Conservation (phyloP, 1,139 yeast species). For the Kodamaea sp. region DNA sequence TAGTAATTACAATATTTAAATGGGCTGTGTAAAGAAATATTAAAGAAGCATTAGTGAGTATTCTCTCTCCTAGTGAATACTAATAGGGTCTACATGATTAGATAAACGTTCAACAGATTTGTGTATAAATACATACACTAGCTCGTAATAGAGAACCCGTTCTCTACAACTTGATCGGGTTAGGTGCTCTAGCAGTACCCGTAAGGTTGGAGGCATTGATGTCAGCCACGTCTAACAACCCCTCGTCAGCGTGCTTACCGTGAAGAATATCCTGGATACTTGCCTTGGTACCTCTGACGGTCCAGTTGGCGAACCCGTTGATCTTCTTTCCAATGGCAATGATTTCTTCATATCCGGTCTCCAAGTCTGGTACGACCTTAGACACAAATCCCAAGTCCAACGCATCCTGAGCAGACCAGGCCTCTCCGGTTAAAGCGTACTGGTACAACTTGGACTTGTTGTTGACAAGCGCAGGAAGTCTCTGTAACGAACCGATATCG, state of each 20-base stretch:
- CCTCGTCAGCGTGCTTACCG: constrained; percentile 46
- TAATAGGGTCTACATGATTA: too few relatives aligned
- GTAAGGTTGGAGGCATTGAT: constrained; percentile 48
- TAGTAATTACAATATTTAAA: too few relatives aligned
- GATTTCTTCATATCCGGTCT: constrained; percentile 53
- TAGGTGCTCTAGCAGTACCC: too few relatives aligned
- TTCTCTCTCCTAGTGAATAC: too few relatives aligned
- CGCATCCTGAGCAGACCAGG: constrained; percentile 60
- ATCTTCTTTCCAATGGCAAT: constrained; percentile 52
- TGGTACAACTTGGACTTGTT: constrained; percentile 64
- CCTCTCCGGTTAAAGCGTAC: constrained; percentile 63
- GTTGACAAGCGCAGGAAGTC: constrained; percentile 57
- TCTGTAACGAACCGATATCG: constrained; percentile 76
- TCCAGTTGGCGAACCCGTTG: constrained; percentile 53
- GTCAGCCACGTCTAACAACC: constrained; percentile 54
- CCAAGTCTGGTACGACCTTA: constrained; percentile 45
- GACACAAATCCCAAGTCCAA: constrained; percentile 55
- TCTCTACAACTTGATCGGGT: too few relatives aligned
- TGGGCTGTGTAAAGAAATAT: too few relatives aligned
- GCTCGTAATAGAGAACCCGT: too few relatives aligned
- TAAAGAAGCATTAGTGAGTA: too few relatives aligned
- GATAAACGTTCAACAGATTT: too few relatives aligned
- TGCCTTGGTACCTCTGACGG: constrained; percentile 66
- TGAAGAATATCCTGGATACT: constrained; percentile 55
- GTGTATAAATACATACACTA: too few relatives aligned